Percentiles rank a stretch among this genome's conserved stretches.
Evolutionary conservation across 2,329 filamentous ascomycete species (phyloP).

Genomic region (Neofusicoccum sp.): DNA sequence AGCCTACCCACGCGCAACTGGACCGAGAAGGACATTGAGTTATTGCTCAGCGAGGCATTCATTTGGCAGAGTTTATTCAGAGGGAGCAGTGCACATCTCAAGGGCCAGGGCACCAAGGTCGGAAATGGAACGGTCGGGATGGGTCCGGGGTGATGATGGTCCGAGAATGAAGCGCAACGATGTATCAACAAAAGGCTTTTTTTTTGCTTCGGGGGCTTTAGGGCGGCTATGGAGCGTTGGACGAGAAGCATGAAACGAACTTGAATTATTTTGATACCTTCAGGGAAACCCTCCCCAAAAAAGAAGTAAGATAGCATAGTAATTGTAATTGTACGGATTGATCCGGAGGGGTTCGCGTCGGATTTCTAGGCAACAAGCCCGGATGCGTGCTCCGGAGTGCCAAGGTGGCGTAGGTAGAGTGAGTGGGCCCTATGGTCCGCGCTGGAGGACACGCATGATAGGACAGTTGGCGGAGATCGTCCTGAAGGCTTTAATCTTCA

Average conservation of each 20-base stretch:
- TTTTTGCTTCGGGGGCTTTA: neutral
- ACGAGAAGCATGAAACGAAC: neutral
- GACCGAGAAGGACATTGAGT: slow-evolving; percentile 97
- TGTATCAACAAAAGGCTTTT: neutral
- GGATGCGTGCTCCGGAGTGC: too few species aligned
- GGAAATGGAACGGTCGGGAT: slow-evolving; percentile 32
- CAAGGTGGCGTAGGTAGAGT: too few species aligned
- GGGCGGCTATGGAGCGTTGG: neutral
- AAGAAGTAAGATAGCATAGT: neutral
- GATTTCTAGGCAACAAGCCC: too few species aligned
- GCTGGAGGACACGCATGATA: too few species aligned
- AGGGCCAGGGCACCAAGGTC: slow-evolving; percentile 35
- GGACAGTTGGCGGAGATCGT: too few species aligned
- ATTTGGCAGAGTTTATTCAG: slow-evolving; percentile 99
- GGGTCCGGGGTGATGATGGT: slow-evolving; percentile 27
- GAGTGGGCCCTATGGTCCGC: too few species aligned
- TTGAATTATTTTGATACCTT: neutral
- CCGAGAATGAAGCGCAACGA: neutral
- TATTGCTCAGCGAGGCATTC: slow-evolving; percentile 92
- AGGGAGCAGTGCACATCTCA: slow-evolving; percentile 84
- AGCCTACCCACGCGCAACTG: slow-evolving; percentile 87
- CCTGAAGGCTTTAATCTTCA: too few species aligned
- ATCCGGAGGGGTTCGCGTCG: neutral
- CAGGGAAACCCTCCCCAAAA: neutral
- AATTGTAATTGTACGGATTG: neutral